Conservation (phyloP, 2,329 filamentous ascomycete species). For the Pleomassaria siparia region DNA sequence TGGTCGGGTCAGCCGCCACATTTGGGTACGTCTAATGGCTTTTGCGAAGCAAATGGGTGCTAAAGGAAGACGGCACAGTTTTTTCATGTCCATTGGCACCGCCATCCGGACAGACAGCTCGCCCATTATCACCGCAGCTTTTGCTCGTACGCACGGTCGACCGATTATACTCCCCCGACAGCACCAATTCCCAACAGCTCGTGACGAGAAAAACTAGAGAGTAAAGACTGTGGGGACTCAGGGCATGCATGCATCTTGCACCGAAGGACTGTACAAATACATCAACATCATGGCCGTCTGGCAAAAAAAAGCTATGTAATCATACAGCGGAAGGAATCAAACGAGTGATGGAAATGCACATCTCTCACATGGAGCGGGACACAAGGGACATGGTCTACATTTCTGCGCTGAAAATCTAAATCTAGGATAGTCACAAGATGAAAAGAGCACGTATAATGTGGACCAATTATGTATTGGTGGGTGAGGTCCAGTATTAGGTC, state of each 20-base stretch:
- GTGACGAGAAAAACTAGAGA: constrained; percentile 32
- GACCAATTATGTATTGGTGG: no score
- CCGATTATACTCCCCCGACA: constrained; percentile 66
- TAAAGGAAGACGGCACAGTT: constrained; percentile 51
- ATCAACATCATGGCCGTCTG: neutral
- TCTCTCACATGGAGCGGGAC: neutral
- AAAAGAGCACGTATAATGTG: no score
- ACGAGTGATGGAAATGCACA: neutral
- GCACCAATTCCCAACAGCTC: constrained; percentile 28
- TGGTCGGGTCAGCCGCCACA: constrained; percentile 90
- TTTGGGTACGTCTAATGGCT: constrained; percentile 70
- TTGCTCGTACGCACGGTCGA: constrained; percentile 67
- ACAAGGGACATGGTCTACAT: no score
- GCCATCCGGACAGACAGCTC: constrained; percentile 92
- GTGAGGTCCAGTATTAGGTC: no score
- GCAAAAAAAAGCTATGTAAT: neutral
- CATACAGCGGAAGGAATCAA: neutral
- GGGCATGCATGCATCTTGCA: neutral
- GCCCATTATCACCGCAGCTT: constrained; percentile 72
- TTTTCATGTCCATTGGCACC: constrained; percentile 99
- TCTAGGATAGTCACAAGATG: no score
- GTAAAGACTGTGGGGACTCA: neutral
- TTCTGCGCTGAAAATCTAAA: no score
- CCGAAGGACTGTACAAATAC: neutral
- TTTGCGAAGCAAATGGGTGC: constrained; percentile 3